Conservation (phyloP, 768 basidiomycete species). For the Paxillus involutus region DNA sequence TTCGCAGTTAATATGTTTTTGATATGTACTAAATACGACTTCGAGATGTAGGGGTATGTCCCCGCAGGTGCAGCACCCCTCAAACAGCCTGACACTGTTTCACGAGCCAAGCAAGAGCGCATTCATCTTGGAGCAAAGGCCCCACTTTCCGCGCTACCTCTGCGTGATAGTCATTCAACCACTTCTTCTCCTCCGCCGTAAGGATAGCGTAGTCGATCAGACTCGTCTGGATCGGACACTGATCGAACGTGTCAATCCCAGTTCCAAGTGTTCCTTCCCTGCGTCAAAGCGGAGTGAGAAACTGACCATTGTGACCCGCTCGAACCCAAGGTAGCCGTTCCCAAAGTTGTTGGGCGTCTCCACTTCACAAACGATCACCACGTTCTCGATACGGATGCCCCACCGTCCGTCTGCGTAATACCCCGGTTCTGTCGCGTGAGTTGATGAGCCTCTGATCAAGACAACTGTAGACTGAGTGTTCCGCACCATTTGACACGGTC, state of each 20-base stretch:
- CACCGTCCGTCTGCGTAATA: slow-evolving; percentile 88
- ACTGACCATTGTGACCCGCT: slow-evolving; percentile 84
- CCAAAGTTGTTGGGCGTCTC: slow-evolving; percentile 81
- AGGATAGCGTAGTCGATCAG: slow-evolving; percentile 69
- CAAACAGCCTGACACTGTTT: slow-evolving; percentile 10
- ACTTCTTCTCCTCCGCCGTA: slow-evolving; percentile 64
- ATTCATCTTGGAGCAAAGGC: slow-evolving; percentile 41
- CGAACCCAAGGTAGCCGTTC: slow-evolving; percentile 80
- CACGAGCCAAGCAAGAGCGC: slow-evolving; percentile 24
- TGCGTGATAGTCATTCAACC: slow-evolving; percentile 84
- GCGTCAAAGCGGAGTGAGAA: too few relatives aligned
- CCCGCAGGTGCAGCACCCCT: not conserved
- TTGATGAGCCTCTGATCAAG: not conserved
- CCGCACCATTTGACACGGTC: slow-evolving; percentile 80
- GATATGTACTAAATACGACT: too few relatives aligned
- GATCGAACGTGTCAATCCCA: not conserved
- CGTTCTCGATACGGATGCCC: slow-evolving; percentile 91
- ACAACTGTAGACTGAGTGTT: too few relatives aligned
- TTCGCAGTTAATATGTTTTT: too few relatives aligned
- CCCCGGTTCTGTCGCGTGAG: slow-evolving; percentile 64
- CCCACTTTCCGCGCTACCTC: slow-evolving; percentile 73
- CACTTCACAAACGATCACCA: slow-evolving; percentile 73
- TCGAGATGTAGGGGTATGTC: too few relatives aligned
- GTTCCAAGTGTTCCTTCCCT: not conserved
- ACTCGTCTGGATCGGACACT: slow-evolving; percentile 86